Evolutionary conservation across 164 flowering plant genomes (phyloP), one percentile per base, ranked within the genome.

Genomic region (Vitis rupestris): DNA sequence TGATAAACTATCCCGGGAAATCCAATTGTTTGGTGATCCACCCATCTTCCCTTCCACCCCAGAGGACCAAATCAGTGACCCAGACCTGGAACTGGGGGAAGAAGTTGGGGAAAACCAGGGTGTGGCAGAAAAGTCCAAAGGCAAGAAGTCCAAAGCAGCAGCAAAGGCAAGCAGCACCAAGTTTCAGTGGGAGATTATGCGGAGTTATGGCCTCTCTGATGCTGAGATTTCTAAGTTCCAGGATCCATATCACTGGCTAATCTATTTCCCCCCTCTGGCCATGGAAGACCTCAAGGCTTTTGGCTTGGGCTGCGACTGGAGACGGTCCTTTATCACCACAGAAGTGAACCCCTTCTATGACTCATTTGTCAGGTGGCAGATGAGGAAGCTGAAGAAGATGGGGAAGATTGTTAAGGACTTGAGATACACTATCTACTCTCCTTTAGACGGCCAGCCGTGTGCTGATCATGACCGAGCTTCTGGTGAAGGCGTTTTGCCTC

Each of bases 271-370:
- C 13, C 96, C 94, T 12, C 50, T 88, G 68, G 97, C 96, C 10
- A 81, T 80, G 66, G 94, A 93, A 65, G 97, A 93, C 64, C 85
- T 93, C 13, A 93, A 86, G 80, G 88, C 86, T 16, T 88, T 91
- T 77, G 97, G 98, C 8, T 73, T 93, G 81, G 98, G 98, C 19
- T 85, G 90, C 68, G 98, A 94, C 63, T 94, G 98, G 98, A 86
- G 98, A 54, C 80, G 98, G 0, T 84, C 97, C 1, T 93, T 93
- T 70, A 81, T 93, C 56, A 91, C 98, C 0, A 93, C 97, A 1
- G 91, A 90, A 57, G 77, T 82, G 67, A 93, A 93, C 69, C 94
- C 91, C 3, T 93, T 75, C 64, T 93, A 82, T 70, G 98, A 93
- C 80, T 75, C 89, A 4, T 93, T 91, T 75, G 87, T 93, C 8